Percentiles rank a stretch among this genome's conserved stretches.
phyloP scores from a whole-genome alignment of 2,329 filamentous ascomycete species.

The Phaeosphaeriaceae sp. region DNA sequence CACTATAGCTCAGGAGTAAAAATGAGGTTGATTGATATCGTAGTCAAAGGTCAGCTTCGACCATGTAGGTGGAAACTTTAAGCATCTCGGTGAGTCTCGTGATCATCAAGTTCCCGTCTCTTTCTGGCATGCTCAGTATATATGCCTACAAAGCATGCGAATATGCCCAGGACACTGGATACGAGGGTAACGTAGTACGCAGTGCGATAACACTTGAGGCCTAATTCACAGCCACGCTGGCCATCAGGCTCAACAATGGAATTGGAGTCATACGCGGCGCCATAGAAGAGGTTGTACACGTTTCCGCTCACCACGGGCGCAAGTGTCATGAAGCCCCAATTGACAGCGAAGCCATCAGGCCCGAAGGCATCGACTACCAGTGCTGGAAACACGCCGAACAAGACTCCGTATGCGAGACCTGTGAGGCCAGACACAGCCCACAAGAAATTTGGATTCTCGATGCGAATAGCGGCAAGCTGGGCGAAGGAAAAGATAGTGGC shows the following conservation, averaged over 20 bases:
- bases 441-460: slow-evolving; percentile 79
- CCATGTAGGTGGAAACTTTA: background rate
- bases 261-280: slow-evolving; percentile 80
- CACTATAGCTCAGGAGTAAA: too few relatives aligned
- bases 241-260: slow-evolving; percentile 72
- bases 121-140: slow-evolving; percentile 59
- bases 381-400: slow-evolving; percentile 93
- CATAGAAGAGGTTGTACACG: slow-evolving; percentile 92
- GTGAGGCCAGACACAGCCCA: slow-evolving; percentile 82
- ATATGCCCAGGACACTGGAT: slow-evolving; percentile 72
- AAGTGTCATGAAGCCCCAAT: slow-evolving; percentile 95
- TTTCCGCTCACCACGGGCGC: slow-evolving; percentile 88
- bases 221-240: slow-evolving; percentile 76
- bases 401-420: slow-evolving; percentile 87
- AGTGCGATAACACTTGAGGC: slow-evolving; percentile 78
- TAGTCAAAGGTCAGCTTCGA: too few relatives aligned
- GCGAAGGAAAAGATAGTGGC: slow-evolving; percentile 79
- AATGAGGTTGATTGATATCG: too few relatives aligned
- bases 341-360: slow-evolving; percentile 85
- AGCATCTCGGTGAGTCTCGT: background rate
- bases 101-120: slow-evolving; percentile 35
- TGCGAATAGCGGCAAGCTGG: slow-evolving; percentile 76
- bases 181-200: slow-evolving; percentile 82
- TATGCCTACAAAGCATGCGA: slow-evolving; percentile 75
- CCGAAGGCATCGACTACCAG: slow-evolving; percentile 89